Evolutionary conservation across 148 eudicot genomes (phyloP).

Genomic region (Suaeda aralocaspica): DNA sequence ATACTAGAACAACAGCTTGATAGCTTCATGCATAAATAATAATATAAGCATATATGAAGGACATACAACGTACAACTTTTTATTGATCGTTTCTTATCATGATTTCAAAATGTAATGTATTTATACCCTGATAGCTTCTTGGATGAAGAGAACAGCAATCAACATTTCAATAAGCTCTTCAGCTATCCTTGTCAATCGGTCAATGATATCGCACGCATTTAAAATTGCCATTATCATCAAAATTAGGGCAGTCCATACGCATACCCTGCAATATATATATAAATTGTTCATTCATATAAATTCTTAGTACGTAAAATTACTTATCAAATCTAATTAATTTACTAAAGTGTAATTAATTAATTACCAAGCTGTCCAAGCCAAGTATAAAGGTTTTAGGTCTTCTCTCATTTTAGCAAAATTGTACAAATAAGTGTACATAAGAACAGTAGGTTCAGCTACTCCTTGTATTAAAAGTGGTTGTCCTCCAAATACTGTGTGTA

Average conservation of each 20-base stretch:
- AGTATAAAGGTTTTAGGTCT: conserved; percentile 34
- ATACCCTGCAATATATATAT: conserved; percentile 49
- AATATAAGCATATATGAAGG: too few relatives aligned
- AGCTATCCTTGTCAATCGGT: conserved; percentile 47
- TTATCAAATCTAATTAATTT: too few relatives aligned
- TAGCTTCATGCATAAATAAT: too few relatives aligned
- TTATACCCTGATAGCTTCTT: conserved; percentile 51
- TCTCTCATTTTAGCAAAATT: conserved; percentile 32
- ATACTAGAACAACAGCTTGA: too few relatives aligned
- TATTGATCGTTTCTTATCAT: too few relatives aligned
- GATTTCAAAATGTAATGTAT: too few relatives aligned
- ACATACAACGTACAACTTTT: too few relatives aligned
- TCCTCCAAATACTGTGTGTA: conserved; percentile 49
- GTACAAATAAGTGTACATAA: conserved; percentile 52
- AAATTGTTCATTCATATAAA: too few relatives aligned
- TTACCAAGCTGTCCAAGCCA: conserved; percentile 54
- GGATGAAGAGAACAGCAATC: conserved; percentile 52
- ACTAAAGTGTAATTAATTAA: too few relatives aligned
- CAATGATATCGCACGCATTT: conserved; percentile 44
- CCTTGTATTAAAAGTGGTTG: conserved; percentile 54
- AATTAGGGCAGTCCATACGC: conserved; percentile 51
- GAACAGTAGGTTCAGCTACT: conserved; percentile 57
- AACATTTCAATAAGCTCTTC: conserved; percentile 56
- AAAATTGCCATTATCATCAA: conserved; percentile 46
- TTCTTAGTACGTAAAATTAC: too few relatives aligned